Base-by-base conservation (phyloP, 2,329 filamentous ascomycete genomes). In the Verticillium zaregamsianum region DNA sequence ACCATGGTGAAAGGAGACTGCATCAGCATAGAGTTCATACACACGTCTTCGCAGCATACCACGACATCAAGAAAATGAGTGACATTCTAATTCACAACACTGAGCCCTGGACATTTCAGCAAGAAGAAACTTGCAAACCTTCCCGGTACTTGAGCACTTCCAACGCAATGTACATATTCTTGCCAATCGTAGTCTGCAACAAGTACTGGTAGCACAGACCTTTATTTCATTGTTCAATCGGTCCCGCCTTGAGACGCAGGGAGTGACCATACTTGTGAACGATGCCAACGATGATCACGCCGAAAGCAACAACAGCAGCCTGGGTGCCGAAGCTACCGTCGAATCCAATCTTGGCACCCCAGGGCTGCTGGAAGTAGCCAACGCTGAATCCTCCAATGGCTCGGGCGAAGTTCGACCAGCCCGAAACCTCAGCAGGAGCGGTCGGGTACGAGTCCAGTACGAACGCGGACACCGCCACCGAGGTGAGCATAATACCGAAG, bases 401-500 rank as follows among this genome's bases (percentile, higher is more conserved):
- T 57, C 72, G 68, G 14, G 68, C 68, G 33, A 72, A 70, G 56
- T 73, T 74, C 31, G 81, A 70, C 78, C 77, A 80, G 1, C 77
- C 75, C 3, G 74, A 75, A 0, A 82, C 79, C 59, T 82, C 79
- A 1, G 78, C 80, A 3, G 76, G 74, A 0, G 76, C 79, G 59
- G 79, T 74, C 0, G 81, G 82, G 62, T 83, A 82, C n/a, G 72
- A 75, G 65, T 84, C 80, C 1, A 83, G 73, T 5, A 75, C 67
- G 62, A 83, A 84, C 0, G 79, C 76, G 55, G 77, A 78, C 37
- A 82, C 72, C 1, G 76, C 80, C 12, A 81, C 79, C 0, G 80
- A 81, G 6, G 75, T 72, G n/a, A 77, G 73, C 75, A 82, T 86
- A 68, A 84, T 79, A 2, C 82, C 82, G 64, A 84, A 84, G 5